A percentile compares a stretch with the other conserved stretches of the same genome.
Evolutionary conservation across 2,329 filamentous ascomycete species (phyloP).

Genomic region (Thelonectria blattea): DNA sequence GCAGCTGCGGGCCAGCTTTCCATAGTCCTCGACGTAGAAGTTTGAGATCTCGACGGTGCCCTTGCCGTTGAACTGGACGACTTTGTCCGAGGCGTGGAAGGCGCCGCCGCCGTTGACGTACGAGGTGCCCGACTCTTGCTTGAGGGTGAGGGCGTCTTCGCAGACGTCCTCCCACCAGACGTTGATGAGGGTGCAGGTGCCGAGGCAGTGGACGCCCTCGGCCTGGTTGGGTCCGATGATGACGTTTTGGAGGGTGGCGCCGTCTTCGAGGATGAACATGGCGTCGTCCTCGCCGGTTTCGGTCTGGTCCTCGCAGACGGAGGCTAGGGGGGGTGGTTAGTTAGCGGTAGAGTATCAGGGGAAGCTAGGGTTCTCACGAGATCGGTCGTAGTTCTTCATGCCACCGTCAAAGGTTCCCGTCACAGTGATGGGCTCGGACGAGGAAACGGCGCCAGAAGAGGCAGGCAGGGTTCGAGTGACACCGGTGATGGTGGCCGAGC

Average conservation of each 20-base stretch:
- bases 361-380: slow-evolving; percentile 17
- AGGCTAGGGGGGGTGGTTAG: slow-evolving; percentile 9
- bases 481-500: slow-evolving; percentile 16
- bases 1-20: slow-evolving; percentile 57
- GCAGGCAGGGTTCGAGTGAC: slow-evolving; percentile 32
- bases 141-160: slow-evolving; percentile 45
- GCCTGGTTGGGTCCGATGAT: slow-evolving; percentile 59
- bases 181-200: slow-evolving; percentile 49
- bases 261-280: slow-evolving; percentile 59
- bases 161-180: slow-evolving; percentile 50
- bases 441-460: slow-evolving; percentile 25
- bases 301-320: slow-evolving; percentile 35
- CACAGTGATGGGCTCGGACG: slow-evolving; percentile 30
- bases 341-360: neutral
- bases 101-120: slow-evolving; percentile 50
- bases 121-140: slow-evolving; percentile 48
- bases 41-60: slow-evolving; percentile 27
- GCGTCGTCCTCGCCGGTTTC: slow-evolving; percentile 43
- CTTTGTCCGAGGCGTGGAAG: slow-evolving; percentile 47
- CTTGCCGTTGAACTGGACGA: slow-evolving; percentile 40
- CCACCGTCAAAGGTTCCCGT: slow-evolving; percentile 29
- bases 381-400: slow-evolving; percentile 33
- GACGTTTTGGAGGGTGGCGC: slow-evolving; percentile 58
- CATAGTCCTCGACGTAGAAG: slow-evolving; percentile 43
- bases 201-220: slow-evolving; percentile 58